phyloP scores from a whole-genome alignment of 1,139 yeast species.

The Geotrichum phurueaensis region DNA sequence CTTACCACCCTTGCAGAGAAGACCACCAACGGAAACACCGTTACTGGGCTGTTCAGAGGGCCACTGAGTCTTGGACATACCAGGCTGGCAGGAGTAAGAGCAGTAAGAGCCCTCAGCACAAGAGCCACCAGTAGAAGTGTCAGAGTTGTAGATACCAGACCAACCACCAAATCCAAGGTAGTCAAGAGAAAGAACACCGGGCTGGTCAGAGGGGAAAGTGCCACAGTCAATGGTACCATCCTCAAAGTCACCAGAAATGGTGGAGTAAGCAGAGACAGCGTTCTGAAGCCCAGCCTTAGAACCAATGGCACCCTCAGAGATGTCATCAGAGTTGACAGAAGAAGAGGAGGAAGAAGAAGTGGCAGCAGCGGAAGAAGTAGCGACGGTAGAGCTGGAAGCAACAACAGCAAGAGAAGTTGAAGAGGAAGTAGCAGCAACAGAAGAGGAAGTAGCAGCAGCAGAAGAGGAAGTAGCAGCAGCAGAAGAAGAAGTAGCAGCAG shows the following conservation, averaged over 20 bases:
- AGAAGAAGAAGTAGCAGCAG: constrained; percentile 25
- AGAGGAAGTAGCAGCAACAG: constrained; percentile 9
- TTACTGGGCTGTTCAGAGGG: constrained; percentile 74
- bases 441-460: constrained; percentile 5
- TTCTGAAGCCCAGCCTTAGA: constrained; percentile 34
- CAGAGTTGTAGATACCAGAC: constrained; percentile 70
- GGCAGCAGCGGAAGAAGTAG: constrained; percentile 35
- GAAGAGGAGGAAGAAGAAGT: constrained; percentile 27
- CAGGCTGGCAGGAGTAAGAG: constrained; percentile 93
- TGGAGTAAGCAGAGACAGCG: constrained; percentile 43
- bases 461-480: not conserved
- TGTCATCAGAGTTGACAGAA: constrained; percentile 30
- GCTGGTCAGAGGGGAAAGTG: constrained; percentile 75
- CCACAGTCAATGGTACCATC: constrained; percentile 79
- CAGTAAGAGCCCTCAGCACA: constrained; percentile 90
- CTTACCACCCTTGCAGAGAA: constrained; percentile 68
- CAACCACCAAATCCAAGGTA: constrained; percentile 86
- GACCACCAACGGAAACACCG: constrained; percentile 91
- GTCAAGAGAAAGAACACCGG: constrained; percentile 77
- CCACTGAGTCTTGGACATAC: constrained; percentile 98
- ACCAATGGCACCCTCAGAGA: constrained; percentile 27
- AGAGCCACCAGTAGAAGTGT: constrained; percentile 57
- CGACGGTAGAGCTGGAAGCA: not conserved
- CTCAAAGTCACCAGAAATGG: constrained; percentile 55
- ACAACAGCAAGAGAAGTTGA: constrained; percentile 19